phyloP scores from a whole-genome alignment of 1,139 yeast species.

The Torulaspora pretoriensis region DNA sequence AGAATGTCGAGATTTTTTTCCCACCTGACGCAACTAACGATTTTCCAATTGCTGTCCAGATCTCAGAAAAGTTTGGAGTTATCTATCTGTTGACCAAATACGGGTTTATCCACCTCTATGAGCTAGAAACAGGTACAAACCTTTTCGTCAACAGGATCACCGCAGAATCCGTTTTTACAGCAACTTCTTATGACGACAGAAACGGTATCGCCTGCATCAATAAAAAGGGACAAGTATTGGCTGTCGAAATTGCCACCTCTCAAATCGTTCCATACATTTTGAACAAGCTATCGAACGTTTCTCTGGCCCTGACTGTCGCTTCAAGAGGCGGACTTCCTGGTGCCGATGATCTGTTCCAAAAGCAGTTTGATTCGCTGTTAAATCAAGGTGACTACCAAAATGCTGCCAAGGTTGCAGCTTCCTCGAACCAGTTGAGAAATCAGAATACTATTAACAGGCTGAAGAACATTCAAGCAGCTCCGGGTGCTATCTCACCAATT shows the following conservation, averaged over 20 bases:
- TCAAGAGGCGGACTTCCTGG: slow-evolving; percentile 97
- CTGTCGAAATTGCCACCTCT: slow-evolving; percentile 83
- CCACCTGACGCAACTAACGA: slow-evolving; percentile 96
- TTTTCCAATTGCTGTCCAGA: slow-evolving; percentile 92
- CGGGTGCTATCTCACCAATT: slow-evolving; percentile 93
- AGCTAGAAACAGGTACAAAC: slow-evolving; percentile 86
- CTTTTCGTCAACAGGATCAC: slow-evolving; percentile 95
- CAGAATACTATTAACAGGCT: slow-evolving; percentile 91
- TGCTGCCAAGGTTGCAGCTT: slow-evolving; percentile 97
- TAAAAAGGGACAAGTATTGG: slow-evolving; percentile 90
- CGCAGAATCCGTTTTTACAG: slow-evolving; percentile 93
- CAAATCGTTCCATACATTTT: slow-evolving; percentile 87
- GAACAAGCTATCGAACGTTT: slow-evolving; percentile 79
- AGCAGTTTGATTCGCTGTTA: slow-evolving; percentile 84
- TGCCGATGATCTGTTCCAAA: slow-evolving; percentile 85
- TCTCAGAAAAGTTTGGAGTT: slow-evolving; percentile 81
- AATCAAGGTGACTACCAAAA: slow-evolving; percentile 82
- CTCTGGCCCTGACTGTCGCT: slow-evolving; percentile 82
- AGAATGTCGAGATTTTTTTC: slow-evolving; percentile 88
- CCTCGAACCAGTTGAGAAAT: slow-evolving; percentile 89
- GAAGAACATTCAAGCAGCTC: slow-evolving; percentile 88
- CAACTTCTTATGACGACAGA: slow-evolving; percentile 65
- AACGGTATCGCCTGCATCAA: slow-evolving; percentile 91
- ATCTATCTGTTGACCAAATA: slow-evolving; percentile 87
- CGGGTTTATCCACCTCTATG: slow-evolving; percentile 95